Conservation (phyloP, 2,329 filamentous ascomycete genomes). For the Aspergillus sp. region DNA sequence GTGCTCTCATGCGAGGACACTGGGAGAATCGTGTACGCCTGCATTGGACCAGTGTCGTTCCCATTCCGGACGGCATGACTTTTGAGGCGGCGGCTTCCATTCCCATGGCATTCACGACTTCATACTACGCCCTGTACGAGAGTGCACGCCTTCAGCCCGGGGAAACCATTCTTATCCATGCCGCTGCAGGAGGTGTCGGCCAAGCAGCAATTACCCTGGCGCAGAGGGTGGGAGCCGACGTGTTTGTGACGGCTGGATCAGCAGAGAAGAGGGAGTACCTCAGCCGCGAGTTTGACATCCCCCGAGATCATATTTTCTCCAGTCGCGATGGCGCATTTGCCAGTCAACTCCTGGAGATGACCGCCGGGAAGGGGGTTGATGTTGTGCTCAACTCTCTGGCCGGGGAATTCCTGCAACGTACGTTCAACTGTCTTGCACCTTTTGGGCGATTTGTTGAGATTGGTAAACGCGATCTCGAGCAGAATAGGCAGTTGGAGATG, state of each 20-base stretch:
- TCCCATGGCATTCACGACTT: neutral
- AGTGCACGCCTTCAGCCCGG: neutral
- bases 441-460: conserved; percentile 27
- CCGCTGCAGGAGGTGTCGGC: conserved; percentile 29
- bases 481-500: conserved; percentile 18
- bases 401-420: conserved; percentile 23
- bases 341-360: conserved; percentile 17
- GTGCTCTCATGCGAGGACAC: too few species aligned
- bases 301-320: conserved; percentile 23
- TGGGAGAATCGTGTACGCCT: neutral
- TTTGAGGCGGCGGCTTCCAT: neutral
- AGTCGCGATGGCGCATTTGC: conserved; percentile 26
- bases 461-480: conserved; percentile 9
- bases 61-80: neutral
- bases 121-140: neutral
- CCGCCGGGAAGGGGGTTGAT: conserved; percentile 25
- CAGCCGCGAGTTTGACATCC: conserved; percentile 16
- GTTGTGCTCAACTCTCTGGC: too few species aligned
- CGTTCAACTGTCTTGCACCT: conserved; percentile 25
- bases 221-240: conserved; percentile 22
- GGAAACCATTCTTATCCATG: conserved; percentile 24
- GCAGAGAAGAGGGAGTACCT: conserved; percentile 25
- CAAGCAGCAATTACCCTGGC: conserved; percentile 29
- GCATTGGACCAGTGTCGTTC: neutral
- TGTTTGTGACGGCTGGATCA: conserved; percentile 28